Evolutionary conservation across 208 protist genomes (phyloP), one percentile per base, ranked within the genome.

Genomic region (Trypanosoma scelopori): DNA sequence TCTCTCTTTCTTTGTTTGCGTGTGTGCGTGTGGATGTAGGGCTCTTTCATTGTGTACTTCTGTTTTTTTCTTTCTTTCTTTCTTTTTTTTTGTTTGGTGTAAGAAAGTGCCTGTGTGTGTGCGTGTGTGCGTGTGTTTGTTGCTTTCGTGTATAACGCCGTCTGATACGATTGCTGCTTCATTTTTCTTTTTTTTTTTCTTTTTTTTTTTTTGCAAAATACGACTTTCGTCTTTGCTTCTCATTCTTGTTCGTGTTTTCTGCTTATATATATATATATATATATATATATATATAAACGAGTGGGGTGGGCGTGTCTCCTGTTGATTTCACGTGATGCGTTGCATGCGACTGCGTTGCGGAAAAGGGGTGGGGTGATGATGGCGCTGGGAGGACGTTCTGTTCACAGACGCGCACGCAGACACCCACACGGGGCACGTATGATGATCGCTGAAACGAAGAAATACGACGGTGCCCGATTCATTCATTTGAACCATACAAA

Each of bases 11-110:
- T 58, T 30, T 69, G 1, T 1, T 15, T 18, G n/a, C n/a, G n/a
- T n/a, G n/a, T n/a, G n/a, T n/a, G n/a, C n/a, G n/a, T n/a, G n/a
- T n/a, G n/a, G n/a, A n/a, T n/a, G n/a, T n/a, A n/a, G n/a, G n/a
- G n/a, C n/a, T n/a, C n/a, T n/a, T n/a, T n/a, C n/a, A n/a, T n/a
- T n/a, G n/a, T n/a, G 35, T 28, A 15, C 5, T 49, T 65, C 22
- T 42, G 32, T 25, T 70, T 58, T 63, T 20, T 41, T 70, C 20
- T 55, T 65, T 18, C 3, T 6, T 41, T 71, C 27, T 56, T 50
- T 47, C 59, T 20, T 23, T 58, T n/a, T 53, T 50, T 48, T 55
- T 65, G 16, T 32, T 53, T 9, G 13, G 12, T 11, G 3, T 2
- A 11, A 30, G 41, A 64, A 30, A 35, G 37, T 18, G 32, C 30